phyloP scores from a whole-genome alignment of 257 asterid species.

The Solanum ahanhuiri region DNA sequence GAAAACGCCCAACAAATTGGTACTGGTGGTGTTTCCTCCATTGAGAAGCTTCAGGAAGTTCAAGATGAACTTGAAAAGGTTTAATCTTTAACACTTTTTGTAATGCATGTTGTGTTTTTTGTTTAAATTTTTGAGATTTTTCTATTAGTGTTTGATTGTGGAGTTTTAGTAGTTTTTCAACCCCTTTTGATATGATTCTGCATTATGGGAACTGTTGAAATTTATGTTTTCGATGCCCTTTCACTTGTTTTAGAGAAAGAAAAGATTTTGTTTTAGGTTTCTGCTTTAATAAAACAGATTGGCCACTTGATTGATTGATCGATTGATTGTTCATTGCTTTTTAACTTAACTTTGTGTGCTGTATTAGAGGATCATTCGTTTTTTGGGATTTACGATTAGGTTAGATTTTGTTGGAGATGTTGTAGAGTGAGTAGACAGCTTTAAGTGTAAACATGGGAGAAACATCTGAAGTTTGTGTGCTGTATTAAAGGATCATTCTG shows the following conservation, averaged over 20 bases:
- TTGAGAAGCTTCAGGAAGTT: slow-evolving; percentile 35
- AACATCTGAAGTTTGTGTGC: neutral
- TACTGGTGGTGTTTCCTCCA: slow-evolving; percentile 12
- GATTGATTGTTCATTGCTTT: neutral
- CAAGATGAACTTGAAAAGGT: slow-evolving; percentile 50
- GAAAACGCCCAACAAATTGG: slow-evolving; percentile 19
- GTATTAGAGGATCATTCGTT: neutral
- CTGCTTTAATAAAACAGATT: neutral
- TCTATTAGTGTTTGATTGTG: neutral
- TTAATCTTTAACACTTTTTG: neutral
- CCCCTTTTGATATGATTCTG: neutral
- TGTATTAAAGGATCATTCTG: neutral
- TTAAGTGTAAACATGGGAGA: neutral
- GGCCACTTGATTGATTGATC: neutral
- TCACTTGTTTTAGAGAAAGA: neutral
- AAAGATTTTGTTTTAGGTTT: neutral
- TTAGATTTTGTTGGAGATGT: neutral
- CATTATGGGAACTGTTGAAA: neutral
- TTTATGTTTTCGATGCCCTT: neutral
- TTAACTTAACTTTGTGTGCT: neutral
- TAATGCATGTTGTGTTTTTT: neutral
- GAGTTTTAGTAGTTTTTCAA: neutral
- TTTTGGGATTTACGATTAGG: neutral
- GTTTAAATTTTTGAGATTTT: neutral
- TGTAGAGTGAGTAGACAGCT: neutral